Base-by-base conservation (phyloP, 495 filamentous ascomycete genomes). In the Tuber microsphaerosporum region DNA sequence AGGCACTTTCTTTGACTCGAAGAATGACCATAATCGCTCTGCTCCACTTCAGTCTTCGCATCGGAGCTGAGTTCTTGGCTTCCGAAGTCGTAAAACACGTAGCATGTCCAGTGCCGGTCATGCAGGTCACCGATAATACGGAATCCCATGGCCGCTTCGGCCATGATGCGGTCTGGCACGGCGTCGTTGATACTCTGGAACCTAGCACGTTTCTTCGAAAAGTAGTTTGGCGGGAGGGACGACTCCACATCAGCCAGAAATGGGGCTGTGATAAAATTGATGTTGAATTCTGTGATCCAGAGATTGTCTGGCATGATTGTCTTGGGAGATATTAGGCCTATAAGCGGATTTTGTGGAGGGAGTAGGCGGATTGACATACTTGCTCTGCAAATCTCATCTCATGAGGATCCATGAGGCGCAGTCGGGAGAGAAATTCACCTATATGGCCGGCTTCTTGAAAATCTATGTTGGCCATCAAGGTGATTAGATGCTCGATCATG, bases 211-310 rank as follows among this genome's bases (percentile, higher is more conserved):
- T 42, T 71, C 26, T 42, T 71, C 20, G 70, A 7, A 41, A 45
- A 71, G 70, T 71, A 71, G 39, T 34, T 45, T n/a, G 70, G 17
- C 4, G 34, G 2, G 70, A 16, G 70, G 26, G 70, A 19, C 26
- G 6, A 45, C 12, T 41, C 70, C 26, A 42, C 43, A 37, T 71
- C 43, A n/a, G 12, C 16, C 3, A 42, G 31, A 12, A 9, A 16
- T 71, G 70, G 43, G 16, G 34, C 70, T n/a, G 70, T 45, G 43
- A 71, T 45, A n/a, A 71, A 71, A 45, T 71, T 71, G 70, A 71
- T 37, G 39, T 41, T 71, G 43, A 71, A 71, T 45, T 71, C 70
- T 45, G 43, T 45, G 17, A 71, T 45, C 70, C 70, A 71, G n/a
- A 71, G 39, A 71, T 71, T 42, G 34, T 71, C 70, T 41, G 70